Base-by-base conservation (phyloP, 2,329 filamentous ascomycete species). In the Didymella pomorum region DNA sequence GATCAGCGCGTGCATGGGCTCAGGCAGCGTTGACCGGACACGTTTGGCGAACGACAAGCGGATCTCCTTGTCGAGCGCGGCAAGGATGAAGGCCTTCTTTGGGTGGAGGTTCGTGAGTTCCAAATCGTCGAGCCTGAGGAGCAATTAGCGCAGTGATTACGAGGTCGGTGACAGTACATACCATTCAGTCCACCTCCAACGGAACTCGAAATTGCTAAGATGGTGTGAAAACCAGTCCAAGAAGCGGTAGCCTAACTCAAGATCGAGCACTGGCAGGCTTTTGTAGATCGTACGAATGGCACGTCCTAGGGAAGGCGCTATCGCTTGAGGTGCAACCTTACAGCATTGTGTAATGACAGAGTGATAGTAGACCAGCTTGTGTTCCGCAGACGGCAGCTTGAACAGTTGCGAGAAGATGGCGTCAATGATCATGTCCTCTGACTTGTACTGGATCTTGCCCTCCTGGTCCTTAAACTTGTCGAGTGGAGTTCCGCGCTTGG, bases 151-250 rank as follows among this genome's bases (percentile, higher is more conserved):
- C 18, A 11, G 9, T 20, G 21, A 8, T 1, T 4, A 18, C 2
- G 28, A 12, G 21, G 10, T 9, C 6, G 2, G 9, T 20, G 7
- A n/a, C 9, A 18, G 6, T 10, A 79, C 82, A 69, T 77, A 87
- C 95, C 95, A 99, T 79, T 99, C 95, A 16, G 90, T 89, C 95
- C 95, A 99, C 79, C 98, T 98, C 95, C 95, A 99, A 10, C 95
- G 95, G 76, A 98, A 99, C 52, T 96, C 95, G 74, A 99, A 99
- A 80, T 99, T 99, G 80, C 93, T 97, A 66, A 99, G 81, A 80
- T 99, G 95, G 76, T 99, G 95, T 18, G 94, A 87, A 73, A 99
- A 99, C 95, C 95, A 99, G 76, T 98, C 94, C 73, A 97, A 83
- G 79, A 98, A 98, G 25, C 95, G 87, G 71, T 93, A 90, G 55